Evolutionary conservation across 345 rosid genomes (phyloP).

Genomic region (Rhizophora apiculata): DNA sequence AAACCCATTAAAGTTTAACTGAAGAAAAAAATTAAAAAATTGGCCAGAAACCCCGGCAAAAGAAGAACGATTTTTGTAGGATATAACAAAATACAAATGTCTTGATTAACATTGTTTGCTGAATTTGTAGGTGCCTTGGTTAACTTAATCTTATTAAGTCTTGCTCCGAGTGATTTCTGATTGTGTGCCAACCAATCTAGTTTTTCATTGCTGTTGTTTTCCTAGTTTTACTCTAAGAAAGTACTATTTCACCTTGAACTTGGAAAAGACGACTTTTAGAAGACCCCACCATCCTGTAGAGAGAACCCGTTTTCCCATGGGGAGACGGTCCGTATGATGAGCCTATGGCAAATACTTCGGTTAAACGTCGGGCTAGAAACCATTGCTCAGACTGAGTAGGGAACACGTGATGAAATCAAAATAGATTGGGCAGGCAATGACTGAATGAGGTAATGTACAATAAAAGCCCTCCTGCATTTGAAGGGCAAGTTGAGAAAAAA

Average conservation of each 20-base stretch:
- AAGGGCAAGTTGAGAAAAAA: background rate
- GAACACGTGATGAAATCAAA: background rate
- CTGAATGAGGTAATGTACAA: background rate
- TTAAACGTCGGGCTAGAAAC: background rate
- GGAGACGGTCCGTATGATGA: background rate
- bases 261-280: background rate
- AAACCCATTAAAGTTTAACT: too few species aligned
- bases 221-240: background rate
- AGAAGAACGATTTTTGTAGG: too few species aligned
- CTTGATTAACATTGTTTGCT: too few species aligned
- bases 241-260: background rate
- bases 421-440: background rate
- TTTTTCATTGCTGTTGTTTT: background rate
- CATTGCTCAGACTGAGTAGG: background rate
- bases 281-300: slow-evolving; percentile 6
- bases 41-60: too few species aligned
- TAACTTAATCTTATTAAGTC: too few species aligned
- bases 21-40: too few species aligned
- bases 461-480: background rate
- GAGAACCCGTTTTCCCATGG: background rate
- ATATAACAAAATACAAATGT: too few species aligned
- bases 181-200: too few species aligned
- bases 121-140: too few species aligned
- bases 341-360: background rate
- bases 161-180: too few species aligned